Percentiles rank a stretch among this genome's conserved stretches.
Evolutionary conservation across 1,139 yeast genomes (phyloP).

Genomic region (Yamadazyma taylorii): DNA sequence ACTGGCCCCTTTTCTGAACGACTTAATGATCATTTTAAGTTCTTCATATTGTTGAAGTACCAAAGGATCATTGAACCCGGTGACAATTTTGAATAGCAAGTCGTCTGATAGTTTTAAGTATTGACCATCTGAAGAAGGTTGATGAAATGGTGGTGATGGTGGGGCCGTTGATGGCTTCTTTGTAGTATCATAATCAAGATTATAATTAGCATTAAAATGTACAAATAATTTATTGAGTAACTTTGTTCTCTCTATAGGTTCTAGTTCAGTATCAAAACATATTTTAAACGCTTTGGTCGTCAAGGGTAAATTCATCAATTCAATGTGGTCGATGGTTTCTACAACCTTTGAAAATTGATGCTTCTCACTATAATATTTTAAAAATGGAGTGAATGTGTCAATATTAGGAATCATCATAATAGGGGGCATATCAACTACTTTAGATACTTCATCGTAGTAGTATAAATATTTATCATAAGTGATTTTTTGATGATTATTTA

Average conservation of each 20-base stretch:
- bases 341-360: conserved; percentile 4
- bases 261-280: conserved; percentile 14
- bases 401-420: conserved; percentile 25
- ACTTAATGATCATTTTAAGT: conserved; percentile 9
- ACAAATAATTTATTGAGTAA: conserved; percentile 19
- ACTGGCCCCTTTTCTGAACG: conserved; percentile 8
- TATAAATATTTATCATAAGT: conserved; percentile 19
- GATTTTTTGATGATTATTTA: conserved; percentile 21
- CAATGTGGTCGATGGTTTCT: conserved; percentile 14
- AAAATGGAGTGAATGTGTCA: conserved; percentile 26
- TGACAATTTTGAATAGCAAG: conserved; percentile 13
- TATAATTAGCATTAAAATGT: conserved; percentile 21
- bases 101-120: conserved; percentile 25
- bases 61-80: conserved; percentile 4
- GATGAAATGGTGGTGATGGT: neutral
- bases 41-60: conserved; percentile 4
- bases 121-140: conserved; percentile 16
- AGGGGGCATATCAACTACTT: conserved; percentile 24
- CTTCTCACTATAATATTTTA: conserved; percentile 16
- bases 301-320: conserved; percentile 23
- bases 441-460: conserved; percentile 21
- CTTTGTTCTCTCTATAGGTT: conserved; percentile 9
- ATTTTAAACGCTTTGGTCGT: conserved; percentile 26
- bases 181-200: conserved; percentile 19
- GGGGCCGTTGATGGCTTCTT: neutral